Conservation (phyloP, 164 flowering plant species). For the Paratinospora sagittata region DNA sequence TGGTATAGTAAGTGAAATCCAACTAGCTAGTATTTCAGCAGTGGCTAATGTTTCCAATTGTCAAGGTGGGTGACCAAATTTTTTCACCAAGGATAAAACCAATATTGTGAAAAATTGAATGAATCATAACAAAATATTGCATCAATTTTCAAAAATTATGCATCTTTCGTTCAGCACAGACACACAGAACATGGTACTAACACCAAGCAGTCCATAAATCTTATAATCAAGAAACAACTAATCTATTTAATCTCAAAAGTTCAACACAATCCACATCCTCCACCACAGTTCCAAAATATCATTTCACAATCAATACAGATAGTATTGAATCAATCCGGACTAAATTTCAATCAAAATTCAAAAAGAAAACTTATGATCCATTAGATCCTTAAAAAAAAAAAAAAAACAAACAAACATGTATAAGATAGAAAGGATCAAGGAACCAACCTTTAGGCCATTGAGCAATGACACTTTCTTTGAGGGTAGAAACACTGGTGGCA, state of each 20-base stretch:
- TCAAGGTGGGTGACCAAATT: background rate
- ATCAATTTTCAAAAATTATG: background rate
- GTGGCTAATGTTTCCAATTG: background rate
- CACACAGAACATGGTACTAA: too few relatives aligned
- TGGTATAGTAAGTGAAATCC: too few relatives aligned
- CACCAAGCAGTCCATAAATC: background rate
- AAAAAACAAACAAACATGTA: background rate
- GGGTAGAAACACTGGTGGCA: constrained; percentile 63
- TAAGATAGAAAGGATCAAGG: background rate
- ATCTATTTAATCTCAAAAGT: background rate
- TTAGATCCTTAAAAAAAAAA: background rate
- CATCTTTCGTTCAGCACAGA: too few relatives aligned
- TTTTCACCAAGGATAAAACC: background rate
- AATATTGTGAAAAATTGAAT: background rate
- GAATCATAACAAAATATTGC: background rate
- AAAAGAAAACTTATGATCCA: background rate
- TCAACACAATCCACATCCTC: background rate
- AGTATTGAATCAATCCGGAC: background rate
- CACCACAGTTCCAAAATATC: background rate
- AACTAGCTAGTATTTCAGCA: background rate
- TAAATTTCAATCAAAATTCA: constrained; percentile 4
- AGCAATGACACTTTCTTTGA: constrained; percentile 72
- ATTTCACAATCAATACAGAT: background rate
- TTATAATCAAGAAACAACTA: background rate
- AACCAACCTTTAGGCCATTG: constrained; percentile 87